Evolutionary conservation across 2,329 filamentous ascomycete species (phyloP).

Genomic region (Fusarium begoniae): DNA sequence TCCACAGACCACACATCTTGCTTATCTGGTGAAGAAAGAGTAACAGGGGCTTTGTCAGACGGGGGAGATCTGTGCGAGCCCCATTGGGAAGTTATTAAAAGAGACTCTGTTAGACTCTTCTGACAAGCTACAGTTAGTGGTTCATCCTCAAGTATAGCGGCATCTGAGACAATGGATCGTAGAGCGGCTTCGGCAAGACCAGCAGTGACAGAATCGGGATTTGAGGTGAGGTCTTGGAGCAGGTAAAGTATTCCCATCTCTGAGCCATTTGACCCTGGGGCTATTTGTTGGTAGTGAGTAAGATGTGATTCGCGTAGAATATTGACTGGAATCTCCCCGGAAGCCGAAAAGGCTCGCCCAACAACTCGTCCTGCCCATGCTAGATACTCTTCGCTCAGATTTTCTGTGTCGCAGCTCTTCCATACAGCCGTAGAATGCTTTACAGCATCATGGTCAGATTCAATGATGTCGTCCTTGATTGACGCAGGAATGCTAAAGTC

Average conservation of each 20-base stretch:
- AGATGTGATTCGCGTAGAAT: slow-evolving; percentile 69
- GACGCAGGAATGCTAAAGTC: slow-evolving; percentile 69
- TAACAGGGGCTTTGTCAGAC: slow-evolving; percentile 54
- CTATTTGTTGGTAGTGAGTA: slow-evolving; percentile 58
- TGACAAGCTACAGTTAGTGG: slow-evolving; percentile 61
- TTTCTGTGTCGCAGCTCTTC: slow-evolving; percentile 75
- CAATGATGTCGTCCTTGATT: slow-evolving; percentile 70
- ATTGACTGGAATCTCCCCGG: slow-evolving; percentile 71
- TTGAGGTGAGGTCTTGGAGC: slow-evolving; percentile 69
- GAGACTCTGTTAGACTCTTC: slow-evolving; percentile 59
- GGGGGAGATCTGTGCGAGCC: slow-evolving; percentile 62
- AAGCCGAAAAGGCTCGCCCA: slow-evolving; percentile 83
- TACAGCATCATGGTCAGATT: slow-evolving; percentile 70
- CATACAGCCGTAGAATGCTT: slow-evolving; percentile 74
- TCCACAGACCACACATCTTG: slow-evolving; percentile 46
- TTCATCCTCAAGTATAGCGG: slow-evolving; percentile 57
- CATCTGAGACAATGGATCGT: slow-evolving; percentile 65
- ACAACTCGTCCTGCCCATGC: slow-evolving; percentile 88
- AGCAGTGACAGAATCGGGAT: slow-evolving; percentile 62
- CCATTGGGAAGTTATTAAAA: slow-evolving; percentile 67
- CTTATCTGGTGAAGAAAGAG: slow-evolving; percentile 16
- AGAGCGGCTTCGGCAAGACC: slow-evolving; percentile 70
- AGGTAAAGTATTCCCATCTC: slow-evolving; percentile 70
- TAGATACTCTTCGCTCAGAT: slow-evolving; percentile 74
- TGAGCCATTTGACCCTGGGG: slow-evolving; percentile 62